These are phyloP conservation scores for Triticum turgidum DNA, from an alignment of 176 grass and related monocot species.

Conservation along the genomic window DNA sequence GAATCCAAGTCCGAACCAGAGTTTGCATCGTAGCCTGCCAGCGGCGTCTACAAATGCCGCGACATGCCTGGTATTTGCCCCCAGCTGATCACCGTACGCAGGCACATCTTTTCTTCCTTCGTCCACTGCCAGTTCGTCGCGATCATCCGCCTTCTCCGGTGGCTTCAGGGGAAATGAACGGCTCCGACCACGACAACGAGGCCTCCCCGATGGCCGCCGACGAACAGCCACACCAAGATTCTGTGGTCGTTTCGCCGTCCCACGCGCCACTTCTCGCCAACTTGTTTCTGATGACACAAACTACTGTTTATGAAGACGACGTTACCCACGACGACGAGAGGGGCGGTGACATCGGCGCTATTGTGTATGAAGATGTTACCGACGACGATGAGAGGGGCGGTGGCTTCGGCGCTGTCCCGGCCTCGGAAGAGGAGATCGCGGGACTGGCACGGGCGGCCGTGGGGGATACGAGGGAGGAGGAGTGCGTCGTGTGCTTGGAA, in stretches of 20 bases:
- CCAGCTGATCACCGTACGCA: neutral
- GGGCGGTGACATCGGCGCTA: too few species aligned
- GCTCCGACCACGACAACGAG: neutral
- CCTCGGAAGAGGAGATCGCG: neutral
- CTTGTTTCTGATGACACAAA: neutral
- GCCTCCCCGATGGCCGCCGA: neutral
- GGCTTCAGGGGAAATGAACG: neutral
- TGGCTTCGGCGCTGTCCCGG: neutral
- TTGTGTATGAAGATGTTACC: neutral
- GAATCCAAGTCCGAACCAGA: neutral
- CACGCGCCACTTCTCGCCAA: neutral
- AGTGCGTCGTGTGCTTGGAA: conserved; percentile 2
- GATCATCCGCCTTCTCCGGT: neutral
- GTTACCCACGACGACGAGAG: neutral
- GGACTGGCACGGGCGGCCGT: neutral
- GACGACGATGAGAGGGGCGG: neutral
- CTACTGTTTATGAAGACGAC: neutral
- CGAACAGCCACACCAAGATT: neutral
- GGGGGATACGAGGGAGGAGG: neutral
- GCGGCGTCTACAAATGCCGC: neutral
- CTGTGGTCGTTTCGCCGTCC: too few species aligned
- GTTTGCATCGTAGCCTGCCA: neutral
- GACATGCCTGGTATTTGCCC: neutral
- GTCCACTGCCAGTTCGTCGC: neutral
- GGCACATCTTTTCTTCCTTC: neutral